Evolutionary conservation across 1,284 basidiomycete species (phyloP), one percentile per base, ranked within the genome.

Genomic region (Cerioporus squamosus): DNA sequence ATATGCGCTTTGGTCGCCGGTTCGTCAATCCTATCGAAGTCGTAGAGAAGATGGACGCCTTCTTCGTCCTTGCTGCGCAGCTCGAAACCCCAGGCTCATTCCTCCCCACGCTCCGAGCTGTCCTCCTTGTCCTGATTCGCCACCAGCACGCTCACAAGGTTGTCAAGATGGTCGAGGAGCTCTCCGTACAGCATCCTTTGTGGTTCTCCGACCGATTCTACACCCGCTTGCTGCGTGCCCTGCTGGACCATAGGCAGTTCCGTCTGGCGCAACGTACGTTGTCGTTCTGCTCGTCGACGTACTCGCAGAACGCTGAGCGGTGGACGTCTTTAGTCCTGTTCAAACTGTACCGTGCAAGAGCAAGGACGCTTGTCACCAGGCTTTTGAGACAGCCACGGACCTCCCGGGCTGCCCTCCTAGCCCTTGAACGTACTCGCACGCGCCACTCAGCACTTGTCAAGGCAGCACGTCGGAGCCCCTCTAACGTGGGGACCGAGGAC

Each of bases 191-290:
- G 1, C 51, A 57, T 17, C 43, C 50, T 2, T n/a, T 57, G 7
- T 36, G 45, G 42, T 53, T 62, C 23, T n/a, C 57, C 10, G 15
- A 26, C 7, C 4, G 18, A 2, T 59, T 56, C 51, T 62, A 50
- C 44, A 52, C 51, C 6, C 33, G 29, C 22, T 36, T 70, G 24
- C 50, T 70, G 7, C 49, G 31, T n/a, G 33, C 44, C 3, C 55
- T 68, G 15, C 31, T 67, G 15, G 33, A 55, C 2, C 63, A 64
- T 31, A 49, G 68, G 10, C 59, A 61, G 12, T 68, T 65, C 57
- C 43, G 55, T 17, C 24, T 64, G 7, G 61, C 68, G 10, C 38
- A 40, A 17, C 60, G 44, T 8, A 14, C 60, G 8, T 52, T 64
- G 12, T 26, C 38, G 2, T 44, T 51, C 29, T 44, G 10, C 9